phyloP scores from a whole-genome alignment of 768 basidiomycete species.

The Rossbeevera mucosa region DNA sequence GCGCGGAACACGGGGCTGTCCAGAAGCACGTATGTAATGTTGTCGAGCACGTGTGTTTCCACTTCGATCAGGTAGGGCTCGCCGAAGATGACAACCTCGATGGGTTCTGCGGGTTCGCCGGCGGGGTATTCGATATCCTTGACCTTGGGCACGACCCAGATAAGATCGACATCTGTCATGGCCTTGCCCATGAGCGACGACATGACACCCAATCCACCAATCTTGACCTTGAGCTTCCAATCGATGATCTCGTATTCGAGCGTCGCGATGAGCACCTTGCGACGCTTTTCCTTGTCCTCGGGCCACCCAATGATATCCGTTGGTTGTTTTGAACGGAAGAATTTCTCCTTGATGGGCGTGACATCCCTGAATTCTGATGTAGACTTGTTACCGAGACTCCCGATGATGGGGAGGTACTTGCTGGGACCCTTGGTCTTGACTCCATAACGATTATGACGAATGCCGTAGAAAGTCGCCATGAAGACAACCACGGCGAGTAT shows the following conservation, averaged over 20 bases:
- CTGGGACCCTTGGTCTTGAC: conserved; percentile 64
- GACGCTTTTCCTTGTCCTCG: conserved; percentile 84
- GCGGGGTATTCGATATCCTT: conserved; percentile 91
- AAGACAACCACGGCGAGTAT: conserved; percentile 79
- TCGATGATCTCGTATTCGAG: conserved; percentile 96
- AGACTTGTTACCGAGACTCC: conserved; percentile 59
- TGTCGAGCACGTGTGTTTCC: conserved; percentile 88
- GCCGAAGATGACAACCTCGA: conserved; percentile 95
- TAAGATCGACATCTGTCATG: conserved; percentile 92
- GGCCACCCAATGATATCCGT: conserved; percentile 94
- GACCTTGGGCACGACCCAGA: conserved; percentile 94
- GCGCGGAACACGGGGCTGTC: conserved; percentile 96
- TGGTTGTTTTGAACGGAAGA: conserved; percentile 57
- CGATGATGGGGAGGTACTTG: conserved; percentile 88
- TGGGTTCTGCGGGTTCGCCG: conserved; percentile 88
- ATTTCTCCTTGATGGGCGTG: conserved; percentile 62
- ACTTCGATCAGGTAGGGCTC: conserved; percentile 95
- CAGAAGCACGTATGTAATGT: conserved; percentile 91
- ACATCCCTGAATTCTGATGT: conserved; percentile 66
- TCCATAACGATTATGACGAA: conserved; percentile 91
- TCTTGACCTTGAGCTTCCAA: conserved; percentile 98
- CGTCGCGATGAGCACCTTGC: conserved; percentile 88
- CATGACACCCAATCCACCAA: conserved; percentile 97
- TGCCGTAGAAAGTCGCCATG: conserved; percentile 96
- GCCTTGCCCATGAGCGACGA: conserved; percentile 96